Evolutionary conservation across 352 stramenopile species (phyloP), one percentile per base, ranked within the genome.

Genomic region (Pythium biforme): DNA sequence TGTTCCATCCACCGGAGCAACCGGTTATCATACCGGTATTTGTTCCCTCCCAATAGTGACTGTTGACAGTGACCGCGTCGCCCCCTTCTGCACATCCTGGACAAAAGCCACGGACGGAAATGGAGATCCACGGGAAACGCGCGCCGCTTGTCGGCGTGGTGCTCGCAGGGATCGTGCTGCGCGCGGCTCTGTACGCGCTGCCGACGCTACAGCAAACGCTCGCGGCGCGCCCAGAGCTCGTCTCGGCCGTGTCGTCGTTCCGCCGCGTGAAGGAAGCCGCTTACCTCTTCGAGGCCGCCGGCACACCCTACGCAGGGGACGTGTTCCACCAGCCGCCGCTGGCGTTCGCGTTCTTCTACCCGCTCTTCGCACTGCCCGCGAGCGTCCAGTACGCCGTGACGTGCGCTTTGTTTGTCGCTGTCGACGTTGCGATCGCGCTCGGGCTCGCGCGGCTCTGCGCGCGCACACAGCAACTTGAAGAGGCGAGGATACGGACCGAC

Each of bases 321-420:
- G 75, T 85, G 34, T 95, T 89, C 70, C 86, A 95, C 64, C 86
- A 95, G 68, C 82, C 83, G 29, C 80, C 83, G 62, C 78, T 95
- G 34, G 72, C 92, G 27, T 89, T 93, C 53, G 77, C 79, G 22
- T 62, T 83, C 48, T 75, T 90, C 43, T 88, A 88, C 59, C 76
- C 75, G 17, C 26, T 86, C n/a, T 65, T 89, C 4, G 22, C 64
- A 12, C 33, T 75, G 1, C 55, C 74, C 3, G 29, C 25, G 0
- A 51, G 17, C 22, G 25, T 80, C 0, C 67, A 79, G 57, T 81
- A 79, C 48, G 25, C 67, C 12, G 43, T 65, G 0, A 31, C 34
- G 29, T 84, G 77, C 26, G 59, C 50, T 20, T 14, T 86, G 26
- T 88, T 88, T 56, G 75, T 89, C 54, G 40, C 26, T 0, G 54